Base-by-base conservation (phyloP, 2,329 filamentous ascomycete genomes). In the Fusarium equiseti region DNA sequence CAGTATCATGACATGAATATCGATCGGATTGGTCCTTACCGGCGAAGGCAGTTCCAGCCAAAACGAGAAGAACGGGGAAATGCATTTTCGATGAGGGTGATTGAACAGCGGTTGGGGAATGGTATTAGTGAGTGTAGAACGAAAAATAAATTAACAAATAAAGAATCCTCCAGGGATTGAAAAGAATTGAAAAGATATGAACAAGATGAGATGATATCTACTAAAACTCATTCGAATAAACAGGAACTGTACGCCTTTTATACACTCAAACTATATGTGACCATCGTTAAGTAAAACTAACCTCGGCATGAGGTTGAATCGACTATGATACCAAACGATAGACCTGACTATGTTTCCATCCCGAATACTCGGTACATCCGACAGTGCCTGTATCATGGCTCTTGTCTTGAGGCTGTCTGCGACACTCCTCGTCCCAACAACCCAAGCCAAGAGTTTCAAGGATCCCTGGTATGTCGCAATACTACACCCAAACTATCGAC, bases 71-170 rank as follows among this genome's bases (percentile, higher is more conserved):
- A 31, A 59, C 20, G 12, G 65, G 22, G 43, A 67, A 56, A 51
- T 76, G 68, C 74, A 76, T 76, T 35, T 48, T 71, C 18, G 29
- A 48, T 40, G 29, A 52, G 27, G 31, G 66, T 62, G 20, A n/a
- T 45, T 35, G 22, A 26, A 43, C 18, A 44, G 24, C 29, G 24
- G 22, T 50, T 57, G 7, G 4, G 24, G 11, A 29, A 20, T 27
- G 31, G 5, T 40, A 50, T 38, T 29, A 29, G 31, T 40, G 29
- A 27, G 11, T 12, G 27, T 40, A n/a, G n/a, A 57, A 40, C n/a
- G 31, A 53, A 35, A 24, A 42, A 29, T 11, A 22, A 32, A 54
- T n/a, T 48, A 52, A 38, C 27, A 32, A 32, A 44, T 29, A 63
- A 50, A 15, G 18, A 16, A 32, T 67, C 63, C 63, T 55, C 64